phyloP scores from a whole-genome alignment of 2,329 filamentous ascomycete genomes.

The Lasiodiplodia sp. region DNA sequence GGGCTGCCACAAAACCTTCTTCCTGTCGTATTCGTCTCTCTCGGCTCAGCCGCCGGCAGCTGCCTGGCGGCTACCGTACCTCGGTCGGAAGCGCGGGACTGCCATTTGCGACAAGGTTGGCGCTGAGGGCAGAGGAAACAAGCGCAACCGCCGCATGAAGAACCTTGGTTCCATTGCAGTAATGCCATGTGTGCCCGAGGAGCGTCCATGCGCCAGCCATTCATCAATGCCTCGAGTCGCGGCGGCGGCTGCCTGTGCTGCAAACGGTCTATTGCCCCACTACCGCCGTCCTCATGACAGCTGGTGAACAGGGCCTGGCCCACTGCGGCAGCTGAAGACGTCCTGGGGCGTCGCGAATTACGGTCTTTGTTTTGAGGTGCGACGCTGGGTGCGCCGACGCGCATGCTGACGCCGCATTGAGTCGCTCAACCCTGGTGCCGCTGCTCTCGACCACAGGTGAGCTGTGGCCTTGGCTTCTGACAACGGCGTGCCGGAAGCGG shows the following conservation, averaged over 20 bases:
- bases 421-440: conserved; percentile 3
- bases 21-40: conserved; percentile 2
- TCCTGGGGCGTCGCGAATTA: background rate
- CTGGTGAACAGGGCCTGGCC: background rate
- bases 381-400: conserved; percentile 1
- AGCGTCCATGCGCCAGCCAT: conserved; percentile 19
- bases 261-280: conserved; percentile 15
- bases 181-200: conserved; percentile 3
- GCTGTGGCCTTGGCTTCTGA: conserved; percentile 18
- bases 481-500: conserved; percentile 29
- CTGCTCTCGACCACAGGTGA: background rate
- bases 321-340: conserved; percentile 14
- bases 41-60: conserved; percentile 13
- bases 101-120: background rate
- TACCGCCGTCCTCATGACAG: conserved; percentile 8
- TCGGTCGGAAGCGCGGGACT: conserved; percentile 8
- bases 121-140: conserved; percentile 5
- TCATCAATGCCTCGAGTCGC: conserved; percentile 8
- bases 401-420: background rate
- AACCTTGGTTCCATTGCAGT: conserved; percentile 15
- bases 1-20: conserved; percentile 18
- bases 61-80: background rate
- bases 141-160: background rate
- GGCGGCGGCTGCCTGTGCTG: conserved; percentile 3
- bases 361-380: conserved; percentile 1